Conservation (phyloP, 257 asterid genomes). For the Rehmannia glutinosa region DNA sequence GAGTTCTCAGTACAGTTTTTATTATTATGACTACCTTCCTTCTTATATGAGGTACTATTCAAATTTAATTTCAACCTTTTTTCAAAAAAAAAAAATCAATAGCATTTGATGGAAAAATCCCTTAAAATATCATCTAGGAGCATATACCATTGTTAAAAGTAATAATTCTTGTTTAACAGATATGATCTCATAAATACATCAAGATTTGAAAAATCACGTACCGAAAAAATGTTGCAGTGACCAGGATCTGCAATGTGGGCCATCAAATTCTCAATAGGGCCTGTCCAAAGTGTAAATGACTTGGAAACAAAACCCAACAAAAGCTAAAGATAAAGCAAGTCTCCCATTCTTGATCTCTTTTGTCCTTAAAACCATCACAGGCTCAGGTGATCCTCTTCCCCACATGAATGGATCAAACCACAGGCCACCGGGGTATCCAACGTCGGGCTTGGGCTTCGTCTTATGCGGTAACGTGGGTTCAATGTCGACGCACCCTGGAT, state of each 20-base stretch:
- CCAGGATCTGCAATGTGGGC: slow-evolving; percentile 91
- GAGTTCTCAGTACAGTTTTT: too few species aligned
- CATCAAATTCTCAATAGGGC: slow-evolving; percentile 67
- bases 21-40: too few species aligned
- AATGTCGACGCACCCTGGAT: slow-evolving; percentile 75
- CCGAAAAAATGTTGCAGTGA: slow-evolving; percentile 74
- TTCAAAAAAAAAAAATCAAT: too few species aligned
- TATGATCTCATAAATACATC: too few species aligned
- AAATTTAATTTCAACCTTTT: too few species aligned
- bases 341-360: slow-evolving; percentile 90
- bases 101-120: too few species aligned
- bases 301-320: slow-evolving; percentile 79
- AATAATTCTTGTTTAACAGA: too few species aligned
- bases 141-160: too few species aligned
- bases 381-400: slow-evolving; percentile 93
- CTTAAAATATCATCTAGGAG: too few species aligned
- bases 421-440: slow-evolving; percentile 88
- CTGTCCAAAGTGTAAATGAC: slow-evolving; percentile 74
- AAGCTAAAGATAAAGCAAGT: slow-evolving; percentile 86
- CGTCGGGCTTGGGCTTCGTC: slow-evolving; percentile 64
- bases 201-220: slow-evolving; percentile 13
- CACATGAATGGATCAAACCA: slow-evolving; percentile 83
- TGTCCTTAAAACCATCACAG: slow-evolving; percentile 81
- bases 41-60: too few species aligned
- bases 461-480: slow-evolving; percentile 57